Conservation (phyloP, 2,329 filamentous ascomycete species). For the Aspergillus neoniger region DNA sequence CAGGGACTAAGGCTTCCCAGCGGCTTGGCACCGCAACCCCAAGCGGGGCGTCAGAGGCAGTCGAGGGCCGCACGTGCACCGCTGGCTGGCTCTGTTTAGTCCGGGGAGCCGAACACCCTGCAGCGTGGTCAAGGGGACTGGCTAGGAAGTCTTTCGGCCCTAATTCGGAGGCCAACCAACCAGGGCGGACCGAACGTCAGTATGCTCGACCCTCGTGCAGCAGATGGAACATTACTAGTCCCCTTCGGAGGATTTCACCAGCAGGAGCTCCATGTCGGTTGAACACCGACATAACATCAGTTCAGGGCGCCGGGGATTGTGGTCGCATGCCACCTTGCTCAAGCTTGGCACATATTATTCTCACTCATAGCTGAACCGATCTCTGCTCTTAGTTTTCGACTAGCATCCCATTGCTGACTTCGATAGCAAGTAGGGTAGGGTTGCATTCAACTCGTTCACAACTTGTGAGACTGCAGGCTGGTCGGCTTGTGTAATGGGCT, state of each 20-base stretch:
- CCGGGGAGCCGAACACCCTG: not conserved
- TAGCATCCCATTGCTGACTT: too few species aligned
- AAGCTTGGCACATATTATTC: not conserved
- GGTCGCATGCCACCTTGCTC: not conserved
- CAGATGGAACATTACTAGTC: not conserved
- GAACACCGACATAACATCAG: not conserved
- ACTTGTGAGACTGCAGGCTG: too few species aligned
- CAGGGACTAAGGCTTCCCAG: not conserved
- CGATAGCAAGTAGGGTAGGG: too few species aligned
- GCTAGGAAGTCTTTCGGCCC: not conserved
- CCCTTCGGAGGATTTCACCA: not conserved
- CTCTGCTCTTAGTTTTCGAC: too few species aligned
- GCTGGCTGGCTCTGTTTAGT: slow-evolving; percentile 6
- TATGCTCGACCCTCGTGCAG: not conserved
- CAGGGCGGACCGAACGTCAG: not conserved
- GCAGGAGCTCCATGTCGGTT: not conserved
- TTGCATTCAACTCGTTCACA: too few species aligned
- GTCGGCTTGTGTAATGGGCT: too few species aligned
- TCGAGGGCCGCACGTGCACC: slow-evolving; percentile 1
- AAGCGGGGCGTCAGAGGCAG: not conserved
- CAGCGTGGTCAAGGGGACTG: not conserved
- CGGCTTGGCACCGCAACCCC: not conserved
- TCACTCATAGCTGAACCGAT: not conserved
- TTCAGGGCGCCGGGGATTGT: not conserved
- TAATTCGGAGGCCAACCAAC: not conserved